Evolutionary conservation across 164 flowering plant genomes (phyloP).

Genomic region (Santalum album): DNA sequence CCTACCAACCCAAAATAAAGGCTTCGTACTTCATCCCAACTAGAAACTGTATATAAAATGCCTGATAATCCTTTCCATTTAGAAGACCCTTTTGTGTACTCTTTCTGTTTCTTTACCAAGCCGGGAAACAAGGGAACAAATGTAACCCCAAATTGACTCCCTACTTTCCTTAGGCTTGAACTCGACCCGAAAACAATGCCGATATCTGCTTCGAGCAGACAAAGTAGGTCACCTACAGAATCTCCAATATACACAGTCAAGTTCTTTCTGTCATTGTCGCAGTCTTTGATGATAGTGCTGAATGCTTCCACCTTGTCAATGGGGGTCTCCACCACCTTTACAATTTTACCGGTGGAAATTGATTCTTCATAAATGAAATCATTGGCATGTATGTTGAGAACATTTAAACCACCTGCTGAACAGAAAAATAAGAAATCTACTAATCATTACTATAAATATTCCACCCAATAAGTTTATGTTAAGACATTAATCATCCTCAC

Average conservation of each 20-base stretch:
- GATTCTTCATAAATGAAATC: conserved; percentile 38
- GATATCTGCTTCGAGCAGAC: conserved; percentile 57
- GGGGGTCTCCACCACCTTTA: conserved; percentile 44
- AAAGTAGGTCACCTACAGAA: conserved; percentile 59
- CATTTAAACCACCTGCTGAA: conserved; percentile 33
- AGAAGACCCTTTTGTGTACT: conserved; percentile 20
- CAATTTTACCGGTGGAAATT: conserved; percentile 48
- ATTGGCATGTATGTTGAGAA: conserved; percentile 39
- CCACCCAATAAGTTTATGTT: no score
- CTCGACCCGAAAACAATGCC: conserved; percentile 64
- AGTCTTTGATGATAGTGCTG: conserved; percentile 16
- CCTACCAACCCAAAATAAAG: conserved; percentile 46
- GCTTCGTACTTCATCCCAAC: conserved; percentile 65
- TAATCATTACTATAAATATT: background rate
- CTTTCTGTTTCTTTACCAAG: conserved; percentile 43
- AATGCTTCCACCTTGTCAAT: conserved; percentile 47
- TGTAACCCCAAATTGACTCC: conserved; percentile 47
- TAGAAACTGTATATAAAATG: conserved; percentile 46
- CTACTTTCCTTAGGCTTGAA: conserved; percentile 48
- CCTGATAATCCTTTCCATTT: conserved; percentile 45
- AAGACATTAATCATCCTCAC: no score
- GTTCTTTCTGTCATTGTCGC: conserved; percentile 17
- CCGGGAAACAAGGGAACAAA: conserved; percentile 51
- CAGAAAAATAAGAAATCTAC: background rate
- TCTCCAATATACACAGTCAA: conserved; percentile 55